Percentiles rank a stretch among this genome's conserved stretches.
Conservation (phyloP, 148 eudicot species). For the Dianthus caryophyllus region DNA sequence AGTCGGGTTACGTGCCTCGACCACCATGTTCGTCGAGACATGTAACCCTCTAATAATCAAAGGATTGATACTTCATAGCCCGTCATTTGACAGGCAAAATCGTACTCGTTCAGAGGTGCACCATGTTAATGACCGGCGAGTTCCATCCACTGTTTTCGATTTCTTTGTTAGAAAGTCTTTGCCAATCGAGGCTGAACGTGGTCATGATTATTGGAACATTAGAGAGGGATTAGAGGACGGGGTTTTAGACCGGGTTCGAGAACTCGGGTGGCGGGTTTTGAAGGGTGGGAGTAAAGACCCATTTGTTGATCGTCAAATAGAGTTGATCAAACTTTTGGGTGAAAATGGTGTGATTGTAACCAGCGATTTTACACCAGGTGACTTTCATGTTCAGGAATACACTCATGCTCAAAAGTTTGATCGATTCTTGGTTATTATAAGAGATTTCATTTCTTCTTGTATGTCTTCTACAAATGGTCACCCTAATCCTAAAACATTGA, state of each 20-base stretch:
- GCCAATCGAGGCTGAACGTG: background rate
- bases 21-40: background rate
- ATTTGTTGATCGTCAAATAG: slow-evolving; percentile 1
- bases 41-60: background rate
- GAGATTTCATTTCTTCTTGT: background rate
- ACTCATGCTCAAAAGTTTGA: background rate
- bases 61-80: slow-evolving; percentile 2
- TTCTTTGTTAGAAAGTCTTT: background rate
- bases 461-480: background rate
- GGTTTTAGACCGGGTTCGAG: background rate
- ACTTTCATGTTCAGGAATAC: background rate
- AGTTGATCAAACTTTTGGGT: background rate
- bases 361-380: background rate
- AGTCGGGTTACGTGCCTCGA: background rate
- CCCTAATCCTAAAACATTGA: no score
- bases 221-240: background rate
- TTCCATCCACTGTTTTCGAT: slow-evolving; percentile 1
- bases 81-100: background rate
- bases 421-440: background rate
- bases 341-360: background rate
- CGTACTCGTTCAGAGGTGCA: background rate
- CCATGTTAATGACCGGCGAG: background rate
- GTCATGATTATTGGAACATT: background rate
- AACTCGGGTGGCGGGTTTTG: background rate
- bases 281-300: slow-evolving; percentile 6